A percentile compares a stretch with the other conserved stretches of the same genome.
These are phyloP conservation scores for Acanthamoeba triangularis DNA, from an alignment of 208 protist genomes.

Conservation along the genomic window DNA sequence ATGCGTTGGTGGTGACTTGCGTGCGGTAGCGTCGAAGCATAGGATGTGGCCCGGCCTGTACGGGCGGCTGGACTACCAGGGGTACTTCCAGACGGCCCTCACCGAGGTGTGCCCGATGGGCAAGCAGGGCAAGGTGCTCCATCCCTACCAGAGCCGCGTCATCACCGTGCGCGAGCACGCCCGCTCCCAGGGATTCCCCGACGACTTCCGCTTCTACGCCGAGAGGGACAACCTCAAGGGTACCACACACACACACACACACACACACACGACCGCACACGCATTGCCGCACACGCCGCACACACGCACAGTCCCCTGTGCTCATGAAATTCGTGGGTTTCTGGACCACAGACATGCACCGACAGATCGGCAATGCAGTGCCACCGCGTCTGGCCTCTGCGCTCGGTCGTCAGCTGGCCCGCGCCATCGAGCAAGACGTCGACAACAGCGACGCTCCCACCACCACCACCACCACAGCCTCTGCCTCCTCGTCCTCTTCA, in stretches of 20 bases:
- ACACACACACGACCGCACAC: not conserved
- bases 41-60: constrained; percentile 85
- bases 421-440: constrained; percentile 17
- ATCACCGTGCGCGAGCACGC: constrained; percentile 84
- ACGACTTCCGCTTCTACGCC: constrained; percentile 81
- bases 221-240: constrained; percentile 65
- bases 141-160: constrained; percentile 79
- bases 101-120: constrained; percentile 82
- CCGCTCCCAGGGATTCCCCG: constrained; percentile 83
- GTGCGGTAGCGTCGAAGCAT: constrained; percentile 34
- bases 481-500: not conserved
- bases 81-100: constrained; percentile 81
- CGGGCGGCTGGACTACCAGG: constrained; percentile 80
- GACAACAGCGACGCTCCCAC: too few species aligned
- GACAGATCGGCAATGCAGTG: constrained; percentile 85
- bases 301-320: too few species aligned
- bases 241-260: not conserved
- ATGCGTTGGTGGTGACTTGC: not conserved
- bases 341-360: constrained; percentile 65
- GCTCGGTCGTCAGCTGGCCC: constrained; percentile 35
- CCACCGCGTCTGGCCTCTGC: constrained; percentile 77
- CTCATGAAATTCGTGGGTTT: not conserved
- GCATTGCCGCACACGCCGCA: too few species aligned
- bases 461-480: not conserved
- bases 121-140: constrained; percentile 84